Evolutionary conservation across 1,284 basidiomycete species (phyloP).

Genomic region (Fomitiporia mediterranea): DNA sequence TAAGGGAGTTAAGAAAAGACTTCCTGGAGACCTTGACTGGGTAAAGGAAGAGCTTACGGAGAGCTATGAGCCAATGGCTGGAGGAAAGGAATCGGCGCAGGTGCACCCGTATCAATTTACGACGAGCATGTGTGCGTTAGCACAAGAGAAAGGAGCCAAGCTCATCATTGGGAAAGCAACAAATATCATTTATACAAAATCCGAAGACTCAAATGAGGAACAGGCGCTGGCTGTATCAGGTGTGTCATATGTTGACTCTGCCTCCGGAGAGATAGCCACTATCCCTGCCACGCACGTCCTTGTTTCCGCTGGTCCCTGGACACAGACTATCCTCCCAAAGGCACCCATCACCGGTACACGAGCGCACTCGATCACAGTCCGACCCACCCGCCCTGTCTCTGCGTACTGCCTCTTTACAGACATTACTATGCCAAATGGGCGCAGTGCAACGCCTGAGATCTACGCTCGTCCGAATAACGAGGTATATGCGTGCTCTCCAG

Average conservation of each 20-base stretch:
- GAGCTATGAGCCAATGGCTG: slow-evolving; percentile 59
- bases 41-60: slow-evolving; percentile 55
- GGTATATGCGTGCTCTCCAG: slow-evolving; percentile 66
- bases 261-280: slow-evolving; percentile 27
- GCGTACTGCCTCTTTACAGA: slow-evolving; percentile 23
- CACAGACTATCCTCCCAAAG: slow-evolving; percentile 47
- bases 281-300: slow-evolving; percentile 63
- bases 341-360: slow-evolving; percentile 57
- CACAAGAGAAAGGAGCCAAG: slow-evolving; percentile 48
- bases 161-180: slow-evolving; percentile 43
- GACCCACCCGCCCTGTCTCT: slow-evolving; percentile 34
- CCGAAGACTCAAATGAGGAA: slow-evolving; percentile 19
- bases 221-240: slow-evolving; percentile 43
- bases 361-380: slow-evolving; percentile 64
- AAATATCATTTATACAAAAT: slow-evolving; percentile 29
- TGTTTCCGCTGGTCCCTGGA: slow-evolving; percentile 86
- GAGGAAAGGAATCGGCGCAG: slow-evolving; percentile 62
- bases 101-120: slow-evolving; percentile 82
- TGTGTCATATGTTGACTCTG: slow-evolving; percentile 44
- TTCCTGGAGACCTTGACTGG: slow-evolving; percentile 62
- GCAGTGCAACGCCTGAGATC: slow-evolving; percentile 60
- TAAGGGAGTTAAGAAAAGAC: slow-evolving; percentile 26
- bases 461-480: slow-evolving; percentile 66
- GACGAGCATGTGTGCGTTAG: slow-evolving; percentile 67
- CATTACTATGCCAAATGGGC: slow-evolving; percentile 24